Conservation (phyloP, 2,329 filamentous ascomycete genomes). For the Talaromyces amestolkiae region DNA sequence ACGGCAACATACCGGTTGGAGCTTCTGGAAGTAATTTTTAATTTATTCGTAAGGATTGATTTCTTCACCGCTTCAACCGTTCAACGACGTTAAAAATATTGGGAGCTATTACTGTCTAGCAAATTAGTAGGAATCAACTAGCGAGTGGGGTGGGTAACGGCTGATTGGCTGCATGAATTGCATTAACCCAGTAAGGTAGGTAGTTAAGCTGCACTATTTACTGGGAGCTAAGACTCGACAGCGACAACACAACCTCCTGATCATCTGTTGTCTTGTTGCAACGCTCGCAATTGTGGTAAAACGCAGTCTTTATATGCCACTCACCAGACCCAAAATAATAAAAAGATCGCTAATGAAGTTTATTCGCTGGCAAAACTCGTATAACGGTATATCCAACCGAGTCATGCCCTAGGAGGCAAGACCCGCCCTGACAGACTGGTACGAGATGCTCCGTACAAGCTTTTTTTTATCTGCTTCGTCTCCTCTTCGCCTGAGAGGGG, state of each 20-base stretch:
- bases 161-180: background rate
- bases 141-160: background rate
- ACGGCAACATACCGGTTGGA: background rate
- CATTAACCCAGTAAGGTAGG: background rate
- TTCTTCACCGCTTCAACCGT: background rate
- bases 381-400: background rate
- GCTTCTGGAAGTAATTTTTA: conserved; percentile 5
- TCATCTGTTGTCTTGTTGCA: background rate
- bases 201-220: background rate
- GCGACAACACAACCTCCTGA: background rate
- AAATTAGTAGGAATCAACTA: background rate
- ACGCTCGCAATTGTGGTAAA: background rate
- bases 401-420: background rate
- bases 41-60: background rate
- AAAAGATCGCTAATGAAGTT: background rate
- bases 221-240: background rate
- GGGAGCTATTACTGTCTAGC: background rate
- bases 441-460: background rate
- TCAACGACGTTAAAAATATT: background rate
- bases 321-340: background rate
- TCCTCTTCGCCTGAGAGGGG: background rate
- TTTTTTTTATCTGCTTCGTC: conserved; percentile 3
- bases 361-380: background rate
- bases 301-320: background rate
- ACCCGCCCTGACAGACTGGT: background rate